phyloP scores from a whole-genome alignment of 1,284 basidiomycete genomes.

The Cutaneotrichosporon dermatis region DNA sequence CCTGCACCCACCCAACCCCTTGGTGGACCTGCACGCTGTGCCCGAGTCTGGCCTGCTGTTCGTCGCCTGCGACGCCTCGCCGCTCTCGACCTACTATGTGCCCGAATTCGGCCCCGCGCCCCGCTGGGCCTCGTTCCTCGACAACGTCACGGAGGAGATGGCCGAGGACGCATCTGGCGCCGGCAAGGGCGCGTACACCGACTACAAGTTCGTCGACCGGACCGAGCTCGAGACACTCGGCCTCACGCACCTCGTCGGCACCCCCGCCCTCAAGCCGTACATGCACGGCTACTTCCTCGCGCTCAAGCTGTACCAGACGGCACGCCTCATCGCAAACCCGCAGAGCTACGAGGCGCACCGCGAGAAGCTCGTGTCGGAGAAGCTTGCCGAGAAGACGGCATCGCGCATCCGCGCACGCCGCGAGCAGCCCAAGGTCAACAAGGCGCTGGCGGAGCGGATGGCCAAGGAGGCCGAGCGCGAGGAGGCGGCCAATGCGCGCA shows the following conservation, averaged over 20 bases:
- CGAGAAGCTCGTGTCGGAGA: conserved; percentile 77
- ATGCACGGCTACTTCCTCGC: conserved; percentile 99
- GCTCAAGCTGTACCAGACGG: conserved; percentile 91
- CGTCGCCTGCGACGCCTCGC: conserved; percentile 86
- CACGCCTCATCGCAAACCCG: conserved; percentile 91
- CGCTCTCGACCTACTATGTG: conserved; percentile 87
- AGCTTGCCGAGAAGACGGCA: conserved; percentile 89
- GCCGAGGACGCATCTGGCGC: conserved; percentile 63
- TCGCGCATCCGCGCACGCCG: conserved; percentile 81
- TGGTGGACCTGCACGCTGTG: conserved; percentile 84
- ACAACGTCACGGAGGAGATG: conserved; percentile 97
- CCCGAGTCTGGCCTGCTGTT: conserved; percentile 79
- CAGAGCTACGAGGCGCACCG: conserved; percentile 92
- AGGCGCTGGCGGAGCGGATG: conserved; percentile 81
- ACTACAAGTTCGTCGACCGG: conserved; percentile 95
- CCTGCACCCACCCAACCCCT: conserved; percentile 80
- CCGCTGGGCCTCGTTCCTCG: conserved; percentile 94
- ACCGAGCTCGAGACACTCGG: conserved; percentile 79
- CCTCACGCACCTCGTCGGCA: conserved; percentile 90
- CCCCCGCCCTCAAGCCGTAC: conserved; percentile 92
- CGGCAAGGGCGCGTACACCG: conserved; percentile 67
- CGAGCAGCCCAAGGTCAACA: conserved; percentile 74
- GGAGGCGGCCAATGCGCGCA: conserved; percentile 60
- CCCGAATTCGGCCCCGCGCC: conserved; percentile 95
- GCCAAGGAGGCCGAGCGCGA: conserved; percentile 67